These are phyloP conservation scores for Ascomycota sp. DNA, from an alignment of 2,329 filamentous ascomycete species.

Conservation along the genomic window DNA sequence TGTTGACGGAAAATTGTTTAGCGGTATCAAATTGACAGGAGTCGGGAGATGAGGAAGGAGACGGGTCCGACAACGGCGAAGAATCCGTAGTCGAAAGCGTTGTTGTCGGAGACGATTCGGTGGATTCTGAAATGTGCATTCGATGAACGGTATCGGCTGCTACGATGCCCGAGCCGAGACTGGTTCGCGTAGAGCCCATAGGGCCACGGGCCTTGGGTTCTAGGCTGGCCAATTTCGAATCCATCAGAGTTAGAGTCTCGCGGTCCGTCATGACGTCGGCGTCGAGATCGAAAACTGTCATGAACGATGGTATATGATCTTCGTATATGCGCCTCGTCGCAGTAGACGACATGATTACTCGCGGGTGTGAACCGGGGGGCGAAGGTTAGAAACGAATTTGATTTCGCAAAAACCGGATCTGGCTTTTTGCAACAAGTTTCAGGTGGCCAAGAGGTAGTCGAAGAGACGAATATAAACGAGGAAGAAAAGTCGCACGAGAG, in stretches of 20 bases:
- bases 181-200: conserved; percentile 15
- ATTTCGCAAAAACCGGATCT: neutral
- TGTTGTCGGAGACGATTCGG: conserved; percentile 86
- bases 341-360: conserved; percentile 37
- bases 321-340: conserved; percentile 40
- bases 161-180: conserved; percentile 19
- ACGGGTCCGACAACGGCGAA: conserved; percentile 73
- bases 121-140: conserved; percentile 61
- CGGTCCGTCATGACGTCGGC: conserved; percentile 31
- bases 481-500: neutral
- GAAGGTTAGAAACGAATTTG: too few species aligned
- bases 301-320: conserved; percentile 55
- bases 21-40: conserved; percentile 58
- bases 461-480: neutral
- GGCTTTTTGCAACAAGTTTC: neutral
- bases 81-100: conserved; percentile 86
- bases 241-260: conserved; percentile 31
- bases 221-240: conserved; percentile 30
- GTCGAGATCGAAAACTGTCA: conserved; percentile 54
- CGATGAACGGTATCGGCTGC: conserved; percentile 36
- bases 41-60: conserved; percentile 80
- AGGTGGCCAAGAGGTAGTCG: neutral
- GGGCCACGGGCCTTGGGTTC: conserved; percentile 19
- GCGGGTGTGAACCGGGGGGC: neutral
- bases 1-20: conserved; percentile 46